Conservation (phyloP, 495 filamentous ascomycete species). For the Talaromyces liani region DNA sequence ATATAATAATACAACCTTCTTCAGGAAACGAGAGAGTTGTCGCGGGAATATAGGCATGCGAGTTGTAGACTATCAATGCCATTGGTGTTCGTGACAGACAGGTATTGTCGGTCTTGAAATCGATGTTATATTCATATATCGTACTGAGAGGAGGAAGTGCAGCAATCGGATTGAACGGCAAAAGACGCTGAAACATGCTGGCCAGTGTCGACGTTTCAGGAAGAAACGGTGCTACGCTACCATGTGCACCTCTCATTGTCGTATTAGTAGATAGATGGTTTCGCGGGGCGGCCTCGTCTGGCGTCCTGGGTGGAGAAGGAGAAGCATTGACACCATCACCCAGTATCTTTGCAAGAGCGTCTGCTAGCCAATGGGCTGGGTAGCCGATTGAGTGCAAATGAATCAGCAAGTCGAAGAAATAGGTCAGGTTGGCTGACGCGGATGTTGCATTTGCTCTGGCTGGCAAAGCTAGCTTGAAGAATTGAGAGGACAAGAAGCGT, state of each 20-base stretch:
- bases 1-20: not conserved
- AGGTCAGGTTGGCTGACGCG: not conserved
- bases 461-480: not conserved
- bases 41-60: not conserved
- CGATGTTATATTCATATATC: not conserved
- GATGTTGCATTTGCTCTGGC: not conserved
- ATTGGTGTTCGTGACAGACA: not conserved
- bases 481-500: conserved; percentile 1
- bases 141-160: not conserved
- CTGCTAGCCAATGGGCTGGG: conserved; percentile 7
- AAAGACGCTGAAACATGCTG: conserved; percentile 2
- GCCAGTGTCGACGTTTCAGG: not conserved
- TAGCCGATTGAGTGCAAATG: conserved; percentile 7
- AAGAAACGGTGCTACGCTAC: not conserved
- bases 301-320: not conserved
- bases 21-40: not conserved
- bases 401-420: conserved; percentile 7
- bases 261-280: not conserved
- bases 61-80: not conserved
- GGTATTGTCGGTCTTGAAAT: not conserved
- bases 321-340: not conserved
- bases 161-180: not conserved
- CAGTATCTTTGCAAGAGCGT: conserved; percentile 5
- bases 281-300: not conserved
- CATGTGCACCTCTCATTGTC: not conserved